Evolutionary conservation across 2,329 filamentous ascomycete genomes (phyloP).

Genomic region (Pseudogymnoascus sp.): DNA sequence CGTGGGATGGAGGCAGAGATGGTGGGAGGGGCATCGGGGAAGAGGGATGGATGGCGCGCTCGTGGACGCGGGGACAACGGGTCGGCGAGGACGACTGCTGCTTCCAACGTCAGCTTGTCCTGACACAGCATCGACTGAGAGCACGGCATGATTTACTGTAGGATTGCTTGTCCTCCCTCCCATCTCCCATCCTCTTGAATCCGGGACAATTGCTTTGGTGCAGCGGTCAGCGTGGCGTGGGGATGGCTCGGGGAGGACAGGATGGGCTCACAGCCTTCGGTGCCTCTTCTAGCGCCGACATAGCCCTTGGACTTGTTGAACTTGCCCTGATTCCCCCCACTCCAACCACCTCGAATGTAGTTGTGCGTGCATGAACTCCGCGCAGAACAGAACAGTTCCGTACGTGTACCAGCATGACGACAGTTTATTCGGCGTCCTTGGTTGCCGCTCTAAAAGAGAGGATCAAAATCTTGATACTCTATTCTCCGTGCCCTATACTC

Average conservation of each 20-base stretch:
- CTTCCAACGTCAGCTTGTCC: not conserved
- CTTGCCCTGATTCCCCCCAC: not conserved
- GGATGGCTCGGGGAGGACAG: not conserved
- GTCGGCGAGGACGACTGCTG: not conserved
- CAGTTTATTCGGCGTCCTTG: not conserved
- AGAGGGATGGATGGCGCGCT: not conserved
- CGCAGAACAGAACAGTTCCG: not conserved
- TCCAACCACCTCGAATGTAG: not conserved
- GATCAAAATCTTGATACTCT: not conserved
- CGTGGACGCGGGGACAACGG: not conserved
- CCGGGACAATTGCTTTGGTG: not conserved
- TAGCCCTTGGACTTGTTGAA: not conserved
- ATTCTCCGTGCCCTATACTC: not conserved
- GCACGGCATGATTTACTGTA: not conserved
- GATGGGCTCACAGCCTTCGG: not conserved
- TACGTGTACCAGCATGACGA: not conserved
- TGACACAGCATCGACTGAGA: not conserved
- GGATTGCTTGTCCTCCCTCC: not conserved
- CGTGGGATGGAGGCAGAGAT: not conserved
- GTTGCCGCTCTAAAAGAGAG: not conserved
- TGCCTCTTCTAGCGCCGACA: slow-evolving; percentile 1
- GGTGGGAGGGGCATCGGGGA: not conserved
- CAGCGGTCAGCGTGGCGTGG: not conserved
- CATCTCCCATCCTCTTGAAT: not conserved
- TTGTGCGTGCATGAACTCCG: not conserved